A percentile compares a stretch with the other conserved stretches of the same genome.
Evolutionary conservation across 2,329 filamentous ascomycete species (phyloP).

Genomic region (Hirsutella minnesotensis): DNA sequence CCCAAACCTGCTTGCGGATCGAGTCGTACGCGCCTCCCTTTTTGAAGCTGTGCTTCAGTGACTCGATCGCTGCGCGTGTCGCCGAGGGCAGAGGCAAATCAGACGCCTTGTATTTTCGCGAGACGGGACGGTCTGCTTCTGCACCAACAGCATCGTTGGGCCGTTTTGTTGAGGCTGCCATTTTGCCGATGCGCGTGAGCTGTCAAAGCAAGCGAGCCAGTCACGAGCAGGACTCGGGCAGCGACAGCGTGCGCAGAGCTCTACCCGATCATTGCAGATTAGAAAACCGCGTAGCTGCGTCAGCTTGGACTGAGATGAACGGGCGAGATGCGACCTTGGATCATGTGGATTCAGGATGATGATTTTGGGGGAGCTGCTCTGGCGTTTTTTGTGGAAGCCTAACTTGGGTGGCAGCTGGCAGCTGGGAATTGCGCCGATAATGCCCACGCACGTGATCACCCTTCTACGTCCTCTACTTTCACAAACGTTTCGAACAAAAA

Average conservation of each 20-base stretch:
- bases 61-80: slow-evolving; percentile 64
- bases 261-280: background rate
- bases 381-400: background rate
- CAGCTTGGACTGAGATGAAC: background rate
- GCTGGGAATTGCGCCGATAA: background rate
- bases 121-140: slow-evolving; percentile 4
- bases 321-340: background rate
- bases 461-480: too few relatives aligned
- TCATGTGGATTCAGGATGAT: background rate
- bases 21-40: slow-evolving; percentile 77
- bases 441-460: slow-evolving; percentile 1
- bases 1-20: slow-evolving; percentile 65
- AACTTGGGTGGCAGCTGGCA: background rate
- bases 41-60: slow-evolving; percentile 69
- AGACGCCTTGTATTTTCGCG: slow-evolving; percentile 54
- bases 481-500: too few relatives aligned
- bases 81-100: slow-evolving; percentile 63
- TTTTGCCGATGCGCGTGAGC: slow-evolving; percentile 1
- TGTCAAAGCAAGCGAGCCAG: too few relatives aligned
- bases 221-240: background rate
- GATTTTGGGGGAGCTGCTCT: background rate
- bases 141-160: slow-evolving; percentile 9
- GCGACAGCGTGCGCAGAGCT: background rate
- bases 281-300: background rate
- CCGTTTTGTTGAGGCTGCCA: slow-evolving; percentile 15